Evolutionary conservation across 805 yeast species (phyloP).

Genomic region (Ogataea saltuana): DNA sequence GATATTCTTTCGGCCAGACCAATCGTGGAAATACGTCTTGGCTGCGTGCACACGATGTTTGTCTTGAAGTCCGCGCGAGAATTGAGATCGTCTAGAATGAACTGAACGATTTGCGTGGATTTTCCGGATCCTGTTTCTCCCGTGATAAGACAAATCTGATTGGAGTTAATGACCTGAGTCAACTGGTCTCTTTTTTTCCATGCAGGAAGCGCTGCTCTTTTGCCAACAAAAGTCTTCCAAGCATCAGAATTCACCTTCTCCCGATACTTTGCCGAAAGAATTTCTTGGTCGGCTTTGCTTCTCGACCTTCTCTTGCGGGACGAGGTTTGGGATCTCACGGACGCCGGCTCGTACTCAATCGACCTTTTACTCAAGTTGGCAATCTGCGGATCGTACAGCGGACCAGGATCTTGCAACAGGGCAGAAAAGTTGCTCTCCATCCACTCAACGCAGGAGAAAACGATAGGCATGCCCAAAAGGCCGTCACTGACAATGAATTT

Average conservation of each 20-base stretch:
- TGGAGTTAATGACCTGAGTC: slow-evolving; percentile 52
- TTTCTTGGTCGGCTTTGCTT: slow-evolving; percentile 34
- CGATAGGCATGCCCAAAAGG: slow-evolving; percentile 67
- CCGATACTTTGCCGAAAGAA: slow-evolving; percentile 38
- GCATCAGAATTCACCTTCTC: slow-evolving; percentile 34
- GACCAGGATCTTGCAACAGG: slow-evolving; percentile 75
- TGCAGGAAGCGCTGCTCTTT: slow-evolving; percentile 73
- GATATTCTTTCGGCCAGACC: slow-evolving; percentile 93
- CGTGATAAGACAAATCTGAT: slow-evolving; percentile 75
- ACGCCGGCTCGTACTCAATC: not conserved
- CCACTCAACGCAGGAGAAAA: slow-evolving; percentile 76
- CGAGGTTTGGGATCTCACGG: slow-evolving; percentile 5
- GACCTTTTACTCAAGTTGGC: slow-evolving; percentile 3
- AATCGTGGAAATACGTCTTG: slow-evolving; percentile 92
- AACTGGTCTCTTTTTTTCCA: slow-evolving; percentile 67
- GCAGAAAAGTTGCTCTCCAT: slow-evolving; percentile 58
- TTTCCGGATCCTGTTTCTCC: slow-evolving; percentile 99
- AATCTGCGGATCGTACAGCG: slow-evolving; percentile 44
- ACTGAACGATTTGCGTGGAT: slow-evolving; percentile 93
- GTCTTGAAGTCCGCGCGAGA: slow-evolving; percentile 49
- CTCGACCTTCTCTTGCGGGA: slow-evolving; percentile 14
- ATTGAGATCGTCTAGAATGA: slow-evolving; percentile 69
- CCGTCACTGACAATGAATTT: slow-evolving; percentile 43
- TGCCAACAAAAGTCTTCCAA: slow-evolving; percentile 38
- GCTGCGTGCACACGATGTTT: slow-evolving; percentile 85